Evolutionary conservation across 2,329 filamentous ascomycete species (phyloP), one percentile per base, ranked within the genome.

Genomic region (Fusarium incarnatum): DNA sequence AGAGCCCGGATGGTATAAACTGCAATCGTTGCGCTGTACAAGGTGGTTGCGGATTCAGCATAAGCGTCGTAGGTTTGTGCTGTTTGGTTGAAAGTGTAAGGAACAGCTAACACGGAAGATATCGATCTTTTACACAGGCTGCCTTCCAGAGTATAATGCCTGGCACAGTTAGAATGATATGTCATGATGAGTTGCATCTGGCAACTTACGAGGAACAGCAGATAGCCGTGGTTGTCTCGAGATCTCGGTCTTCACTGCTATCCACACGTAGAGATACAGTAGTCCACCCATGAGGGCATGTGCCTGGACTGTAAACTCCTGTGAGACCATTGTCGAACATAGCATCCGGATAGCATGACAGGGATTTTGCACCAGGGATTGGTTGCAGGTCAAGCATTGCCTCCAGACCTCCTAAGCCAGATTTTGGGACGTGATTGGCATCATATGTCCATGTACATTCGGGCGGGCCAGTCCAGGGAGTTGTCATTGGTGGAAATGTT

Each of bases 141-240:
- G 20, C 77, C 78, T 34, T 79, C 75, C 44, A 79, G 62, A 3
- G 73, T 72, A 60, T 80, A 82, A 62, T 80, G 77, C 32, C 81
- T 82, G 49, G 16, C 9, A 40, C 11, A 10, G 32, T 76, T 55
- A 77, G 73, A 57, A 34, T 20, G 23, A n/a, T n/a, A 23, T 15
- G 15, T 23, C n/a, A 34, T 46, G 42, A 11, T 27, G 18, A 6
- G 12, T 15, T 27, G 28, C 37, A 47, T n/a, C 27, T 40, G 49
- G n/a, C 20, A 27, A 79, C 81, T 62, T 79, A 82, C 81, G 78
- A 81, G 56, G 81, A 82, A 54, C 81, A 82, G 64, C 81, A 82
- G 18, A 81, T 72, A 8, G 79, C 79, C 13, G 80, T 82, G 9
- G 79, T 82, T n/a, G 78, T 81, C 28, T 77, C 76, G 46, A 76